phyloP scores from a whole-genome alignment of 2,329 filamentous ascomycete genomes.

The Leptosphaerulina australis region DNA sequence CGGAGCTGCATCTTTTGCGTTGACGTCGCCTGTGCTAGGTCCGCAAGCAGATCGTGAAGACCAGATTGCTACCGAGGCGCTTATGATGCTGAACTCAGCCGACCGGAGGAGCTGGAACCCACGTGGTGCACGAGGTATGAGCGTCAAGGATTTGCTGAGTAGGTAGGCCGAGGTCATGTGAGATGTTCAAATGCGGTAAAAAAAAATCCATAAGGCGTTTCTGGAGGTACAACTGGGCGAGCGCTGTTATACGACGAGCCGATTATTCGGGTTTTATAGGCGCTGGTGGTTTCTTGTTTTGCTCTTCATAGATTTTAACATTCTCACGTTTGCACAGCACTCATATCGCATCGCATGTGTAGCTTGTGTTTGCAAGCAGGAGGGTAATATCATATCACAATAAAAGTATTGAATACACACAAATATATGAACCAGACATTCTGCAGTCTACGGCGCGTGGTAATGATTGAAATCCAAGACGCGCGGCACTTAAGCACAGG shows the following conservation, averaged over 20 bases:
- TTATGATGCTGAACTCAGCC: constrained; percentile 82
- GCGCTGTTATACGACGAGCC: not conserved
- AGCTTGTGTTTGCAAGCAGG: constrained; percentile 1
- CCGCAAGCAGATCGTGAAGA: constrained; percentile 51
- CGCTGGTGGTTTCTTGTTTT: not conserved
- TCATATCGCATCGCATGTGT: not conserved
- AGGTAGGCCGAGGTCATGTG: constrained; percentile 21
- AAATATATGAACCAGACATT: not conserved
- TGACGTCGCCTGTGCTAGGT: constrained; percentile 47
- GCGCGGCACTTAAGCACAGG: constrained; percentile 1
- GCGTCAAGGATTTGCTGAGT: constrained; percentile 55
- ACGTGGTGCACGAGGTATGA: constrained; percentile 49
- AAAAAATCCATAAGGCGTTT: constrained; percentile 3
- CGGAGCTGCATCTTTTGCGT: constrained; percentile 32
- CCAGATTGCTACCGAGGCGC: constrained; percentile 81
- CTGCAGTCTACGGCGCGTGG: too few relatives aligned
- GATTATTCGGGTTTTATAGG: not conserved
- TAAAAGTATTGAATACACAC: not conserved
- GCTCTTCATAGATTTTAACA: not conserved
- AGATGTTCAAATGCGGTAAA: not conserved
- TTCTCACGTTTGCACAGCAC: not conserved
- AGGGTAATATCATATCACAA: not conserved
- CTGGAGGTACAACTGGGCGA: not conserved
- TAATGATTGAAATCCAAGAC: too few relatives aligned
- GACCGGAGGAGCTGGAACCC: constrained; percentile 66